A percentile compares a stretch with the other conserved stretches of the same genome.
Conservation (phyloP, 345 rosid species). For the Salix exigua region DNA sequence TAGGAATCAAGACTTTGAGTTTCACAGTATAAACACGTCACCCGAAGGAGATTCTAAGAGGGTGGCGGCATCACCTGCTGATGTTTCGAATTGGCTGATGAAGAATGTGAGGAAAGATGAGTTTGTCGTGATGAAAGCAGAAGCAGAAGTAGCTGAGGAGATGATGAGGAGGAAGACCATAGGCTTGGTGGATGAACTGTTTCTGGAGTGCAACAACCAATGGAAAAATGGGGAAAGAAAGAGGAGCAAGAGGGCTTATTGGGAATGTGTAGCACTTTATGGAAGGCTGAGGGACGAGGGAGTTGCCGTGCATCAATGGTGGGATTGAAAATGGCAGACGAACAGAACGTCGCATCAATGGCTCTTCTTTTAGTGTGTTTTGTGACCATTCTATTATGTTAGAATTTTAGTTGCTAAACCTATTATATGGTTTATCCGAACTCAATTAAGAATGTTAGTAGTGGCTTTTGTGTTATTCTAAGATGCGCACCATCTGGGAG, state of each 20-base stretch:
- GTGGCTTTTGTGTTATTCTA: background rate
- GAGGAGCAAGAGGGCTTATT: slow-evolving; percentile 38
- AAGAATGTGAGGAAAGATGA: slow-evolving; percentile 37
- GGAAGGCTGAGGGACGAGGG: slow-evolving; percentile 42
- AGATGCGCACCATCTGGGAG: background rate
- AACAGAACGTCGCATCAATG: background rate
- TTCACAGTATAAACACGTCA: slow-evolving; percentile 14
- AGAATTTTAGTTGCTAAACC: background rate
- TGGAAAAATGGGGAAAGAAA: slow-evolving; percentile 23
- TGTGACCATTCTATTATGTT: background rate
- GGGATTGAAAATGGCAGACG: slow-evolving; percentile 18
- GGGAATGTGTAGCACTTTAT: slow-evolving; percentile 50
- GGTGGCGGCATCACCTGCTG: background rate
- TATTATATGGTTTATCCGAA: background rate
- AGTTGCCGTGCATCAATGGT: slow-evolving; percentile 53
- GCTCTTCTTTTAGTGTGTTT: background rate
- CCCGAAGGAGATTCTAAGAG: slow-evolving; percentile 5
- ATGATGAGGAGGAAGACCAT: slow-evolving; percentile 20
- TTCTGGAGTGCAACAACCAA: slow-evolving; percentile 39
- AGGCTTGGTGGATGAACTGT: slow-evolving; percentile 41
- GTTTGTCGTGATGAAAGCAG: slow-evolving; percentile 46
- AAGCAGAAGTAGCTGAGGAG: slow-evolving; percentile 41
- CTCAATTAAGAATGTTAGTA: no score
- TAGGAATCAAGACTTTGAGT: slow-evolving; percentile 32
- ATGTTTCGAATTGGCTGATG: slow-evolving; percentile 34